Evolutionary conservation across 2,329 filamentous ascomycete genomes (phyloP), one percentile per base, ranked within the genome.

Genomic region (Colletotrichum phormii): DNA sequence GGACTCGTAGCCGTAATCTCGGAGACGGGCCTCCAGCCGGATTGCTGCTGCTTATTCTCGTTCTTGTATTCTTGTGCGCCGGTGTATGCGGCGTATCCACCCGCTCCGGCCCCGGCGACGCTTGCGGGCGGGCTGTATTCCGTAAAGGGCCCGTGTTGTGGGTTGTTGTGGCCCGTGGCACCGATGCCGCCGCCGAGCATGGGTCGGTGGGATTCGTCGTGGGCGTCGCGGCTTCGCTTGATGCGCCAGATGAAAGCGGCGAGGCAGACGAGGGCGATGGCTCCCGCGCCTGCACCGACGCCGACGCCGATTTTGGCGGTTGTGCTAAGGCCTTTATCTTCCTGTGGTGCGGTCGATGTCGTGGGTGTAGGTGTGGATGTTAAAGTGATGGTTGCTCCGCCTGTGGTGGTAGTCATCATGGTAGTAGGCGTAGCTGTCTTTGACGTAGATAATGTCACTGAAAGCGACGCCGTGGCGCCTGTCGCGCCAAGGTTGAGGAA

Each of bases 301-400:
- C 81, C 84, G 11, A 87, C 79, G 11, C 83, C 85, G 55, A 84
- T 79, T 24, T 82, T 84, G 5, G 81, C 79, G 6, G 79, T 79
- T 0, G 79, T 81, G 4, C 82, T 81, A 13, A 86, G 78, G 9
- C 77, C 74, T 35, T 15, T 66, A 7, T 22, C 59, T 22, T 55
- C 46, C 2, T 71, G 71, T 15, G 55, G 33, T 5, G 33, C 33
- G 3, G 59, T 51, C 1, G 69, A 29, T 1, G 72, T 53, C 29
- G 69, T 58, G 0, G 54, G 35, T 0, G 72, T 67, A 1, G 71
- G 46, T 5, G 59, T 51, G 3, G 22, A n/a, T 8, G 69, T 74
- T 2, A 72, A 33, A 11, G 69, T 74, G 64, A 74, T 26, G 53
- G 72, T 74, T 9, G 63, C 58, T 24, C 60, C 64, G 64, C 69